Conservation (phyloP, 331 rosid species). For the Pyrus hybrid region DNA sequence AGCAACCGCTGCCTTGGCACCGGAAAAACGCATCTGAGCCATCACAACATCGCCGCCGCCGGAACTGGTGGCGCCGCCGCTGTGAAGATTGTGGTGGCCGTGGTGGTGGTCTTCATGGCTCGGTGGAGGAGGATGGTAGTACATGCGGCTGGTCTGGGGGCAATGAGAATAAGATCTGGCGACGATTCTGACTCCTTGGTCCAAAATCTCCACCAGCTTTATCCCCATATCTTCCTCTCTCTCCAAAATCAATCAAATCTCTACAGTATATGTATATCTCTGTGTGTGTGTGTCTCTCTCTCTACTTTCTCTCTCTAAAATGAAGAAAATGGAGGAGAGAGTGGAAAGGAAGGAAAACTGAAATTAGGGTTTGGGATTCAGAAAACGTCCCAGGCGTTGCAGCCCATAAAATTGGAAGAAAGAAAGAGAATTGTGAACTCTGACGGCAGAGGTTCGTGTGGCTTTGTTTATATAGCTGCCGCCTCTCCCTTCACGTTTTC, state of each 20-base stretch:
- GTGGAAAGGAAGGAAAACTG: background rate
- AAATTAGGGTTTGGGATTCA: background rate
- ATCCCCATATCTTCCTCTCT: conserved; percentile 21
- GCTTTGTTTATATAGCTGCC: background rate
- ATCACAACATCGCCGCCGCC: background rate
- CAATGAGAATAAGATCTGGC: conserved; percentile 57
- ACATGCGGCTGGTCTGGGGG: conserved; percentile 70
- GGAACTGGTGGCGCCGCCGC: background rate
- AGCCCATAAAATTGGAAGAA: conserved; percentile 3
- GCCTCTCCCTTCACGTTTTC: background rate
- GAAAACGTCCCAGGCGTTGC: conserved; percentile 23
- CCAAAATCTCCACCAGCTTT: conserved; percentile 53
- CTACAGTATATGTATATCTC: background rate
- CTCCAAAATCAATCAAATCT: background rate
- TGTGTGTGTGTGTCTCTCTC: background rate
- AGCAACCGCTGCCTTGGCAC: conserved; percentile 12
- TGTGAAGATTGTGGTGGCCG: background rate
- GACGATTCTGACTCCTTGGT: conserved; percentile 43
- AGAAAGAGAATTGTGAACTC: background rate
- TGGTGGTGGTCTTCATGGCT: conserved; percentile 14
- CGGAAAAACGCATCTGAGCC: conserved; percentile 18
- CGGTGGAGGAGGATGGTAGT: conserved; percentile 56
- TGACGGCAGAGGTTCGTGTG: background rate
- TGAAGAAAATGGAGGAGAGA: background rate
- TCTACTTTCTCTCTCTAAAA: background rate